Evolutionary conservation across 148 eudicot species (phyloP).

Genomic region (Silene latifolia): DNA sequence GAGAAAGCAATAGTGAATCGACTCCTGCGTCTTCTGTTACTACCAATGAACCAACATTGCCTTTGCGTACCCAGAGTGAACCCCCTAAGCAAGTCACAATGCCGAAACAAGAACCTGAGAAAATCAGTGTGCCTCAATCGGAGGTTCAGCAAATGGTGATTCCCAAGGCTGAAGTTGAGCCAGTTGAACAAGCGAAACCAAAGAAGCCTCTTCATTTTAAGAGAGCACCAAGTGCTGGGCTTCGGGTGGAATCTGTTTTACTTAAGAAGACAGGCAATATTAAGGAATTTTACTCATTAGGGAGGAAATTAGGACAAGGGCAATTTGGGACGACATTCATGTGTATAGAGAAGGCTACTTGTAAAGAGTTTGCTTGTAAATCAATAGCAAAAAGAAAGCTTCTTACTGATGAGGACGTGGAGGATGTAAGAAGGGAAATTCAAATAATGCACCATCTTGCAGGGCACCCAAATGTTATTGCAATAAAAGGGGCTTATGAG

Average conservation of each 20-base stretch:
- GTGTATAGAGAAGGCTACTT: conserved; percentile 46
- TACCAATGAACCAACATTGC: conserved; percentile 29
- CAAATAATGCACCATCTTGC: conserved; percentile 72
- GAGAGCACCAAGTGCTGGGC: conserved; percentile 53
- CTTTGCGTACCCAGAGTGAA: conserved; percentile 46
- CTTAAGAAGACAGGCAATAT: conserved; percentile 46
- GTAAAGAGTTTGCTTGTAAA: conserved; percentile 52
- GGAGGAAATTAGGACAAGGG: conserved; percentile 63
- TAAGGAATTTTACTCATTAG: conserved; percentile 52
- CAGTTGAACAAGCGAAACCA: conserved; percentile 43
- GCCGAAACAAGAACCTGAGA: conserved; percentile 35
- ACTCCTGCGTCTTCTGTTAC: conserved; percentile 21
- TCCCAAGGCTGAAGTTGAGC: conserved; percentile 36
- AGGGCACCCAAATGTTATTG: conserved; percentile 48
- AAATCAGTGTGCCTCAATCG: conserved; percentile 22
- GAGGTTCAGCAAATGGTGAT: conserved; percentile 44
- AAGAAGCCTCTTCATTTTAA: conserved; percentile 46
- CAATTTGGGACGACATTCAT: conserved; percentile 55
- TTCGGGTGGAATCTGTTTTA: conserved; percentile 42
- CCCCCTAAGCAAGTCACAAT: conserved; percentile 53
- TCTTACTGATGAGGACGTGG: conserved; percentile 51
- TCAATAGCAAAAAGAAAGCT: conserved; percentile 56
- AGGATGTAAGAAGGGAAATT: conserved; percentile 61
- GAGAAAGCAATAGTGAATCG: conserved; percentile 20
- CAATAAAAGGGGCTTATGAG: conserved; percentile 50